Percentiles rank a stretch among this genome's conserved stretches.
phyloP scores from a whole-genome alignment of 2,329 filamentous ascomycete genomes.

The Fusarium napiforme region DNA sequence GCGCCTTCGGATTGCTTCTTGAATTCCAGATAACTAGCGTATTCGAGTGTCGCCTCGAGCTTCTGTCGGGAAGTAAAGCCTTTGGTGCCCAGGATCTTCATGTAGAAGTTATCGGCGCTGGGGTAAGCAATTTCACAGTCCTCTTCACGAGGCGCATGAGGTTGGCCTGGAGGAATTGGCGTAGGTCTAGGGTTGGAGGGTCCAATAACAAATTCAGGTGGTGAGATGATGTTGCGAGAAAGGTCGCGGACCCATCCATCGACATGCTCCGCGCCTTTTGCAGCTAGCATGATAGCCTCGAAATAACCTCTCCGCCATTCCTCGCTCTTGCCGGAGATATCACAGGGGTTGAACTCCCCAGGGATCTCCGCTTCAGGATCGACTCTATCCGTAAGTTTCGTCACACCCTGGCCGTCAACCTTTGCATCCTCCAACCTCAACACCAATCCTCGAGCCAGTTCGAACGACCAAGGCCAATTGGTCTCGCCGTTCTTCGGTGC shows the following conservation, averaged over 20 bases:
- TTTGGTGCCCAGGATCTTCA: slow-evolving; percentile 81
- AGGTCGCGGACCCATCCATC: slow-evolving; percentile 82
- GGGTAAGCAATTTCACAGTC: slow-evolving; percentile 78
- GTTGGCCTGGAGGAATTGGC: slow-evolving; percentile 73
- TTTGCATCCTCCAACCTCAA: slow-evolving; percentile 74
- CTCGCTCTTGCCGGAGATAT: slow-evolving; percentile 80
- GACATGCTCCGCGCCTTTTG: slow-evolving; percentile 80
- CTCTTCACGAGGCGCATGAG: slow-evolving; percentile 75
- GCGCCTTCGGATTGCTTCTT: slow-evolving; percentile 74
- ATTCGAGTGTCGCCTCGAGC: slow-evolving; percentile 83
- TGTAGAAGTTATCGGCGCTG: slow-evolving; percentile 80
- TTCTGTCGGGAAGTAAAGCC: slow-evolving; percentile 84
- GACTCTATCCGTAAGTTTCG: slow-evolving; percentile 68
- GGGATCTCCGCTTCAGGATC: slow-evolving; percentile 75
- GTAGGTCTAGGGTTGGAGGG: slow-evolving; percentile 85
- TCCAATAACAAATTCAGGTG: slow-evolving; percentile 78
- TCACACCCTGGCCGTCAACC: slow-evolving; percentile 74
- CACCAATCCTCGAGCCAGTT: slow-evolving; percentile 69
- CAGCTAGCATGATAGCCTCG: slow-evolving; percentile 81
- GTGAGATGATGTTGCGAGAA: slow-evolving; percentile 73
- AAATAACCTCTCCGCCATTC: slow-evolving; percentile 89
- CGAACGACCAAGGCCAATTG: slow-evolving; percentile 76
- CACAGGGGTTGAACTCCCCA: slow-evolving; percentile 71
- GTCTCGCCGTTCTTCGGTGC: slow-evolving; percentile 63
- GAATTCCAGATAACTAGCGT: slow-evolving; percentile 86